Evolutionary conservation across 1,139 yeast species (phyloP), one percentile per base, ranked within the genome.

Genomic region (Taphrina flavorubra): DNA sequence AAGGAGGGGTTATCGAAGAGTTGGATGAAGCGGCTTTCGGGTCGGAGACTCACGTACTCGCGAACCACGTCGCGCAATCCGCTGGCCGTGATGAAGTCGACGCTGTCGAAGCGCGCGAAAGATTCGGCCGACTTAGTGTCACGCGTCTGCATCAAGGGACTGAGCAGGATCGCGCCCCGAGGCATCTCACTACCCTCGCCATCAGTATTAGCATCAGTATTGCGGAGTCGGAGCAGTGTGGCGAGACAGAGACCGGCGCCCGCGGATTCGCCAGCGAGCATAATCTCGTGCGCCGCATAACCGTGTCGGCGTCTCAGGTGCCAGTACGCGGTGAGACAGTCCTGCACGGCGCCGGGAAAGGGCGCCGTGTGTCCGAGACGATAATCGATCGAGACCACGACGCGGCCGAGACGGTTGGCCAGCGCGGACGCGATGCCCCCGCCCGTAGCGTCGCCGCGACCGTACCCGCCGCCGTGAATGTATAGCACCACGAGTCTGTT

Each of bases 341-440:
- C 62, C 62, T 58, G 62, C 14, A 58, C 53, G 20, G 62, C 62
- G 13, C 40, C 62, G 25, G 62, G 62, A 58, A 58, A 58, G 51
- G 62, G 62, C 16, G 51, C 51, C 34, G 62, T 58, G 53, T 44
- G 40, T 39, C 62, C 62, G 51, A 58, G 53, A 3, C 62, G 37
- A 31, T 58, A 58, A 39, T 58, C 62, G 42, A 58, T 58, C 14
- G 53, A 20, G 14, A 42, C 13, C 14, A 46, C 53, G 42, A 13
- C n/a, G 11, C 62, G 62, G 7, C 40, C 53, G 25, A 44, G 14
- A 1, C 18, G 11, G 25, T 58, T 58, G 14, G 53, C 53, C 51
- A 58, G 25, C 11, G 51, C 51, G 51, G 25, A 20, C 31, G 62
- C 62, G n/a, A 58, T 44, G 42, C 62, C 62, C 7, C 53, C 53